Percentiles rank a stretch among this genome's conserved stretches.
These are phyloP conservation scores for Achaetomium macrosporum DNA, from an alignment of 2,329 filamentous ascomycete genomes.

Conservation along the genomic window DNA sequence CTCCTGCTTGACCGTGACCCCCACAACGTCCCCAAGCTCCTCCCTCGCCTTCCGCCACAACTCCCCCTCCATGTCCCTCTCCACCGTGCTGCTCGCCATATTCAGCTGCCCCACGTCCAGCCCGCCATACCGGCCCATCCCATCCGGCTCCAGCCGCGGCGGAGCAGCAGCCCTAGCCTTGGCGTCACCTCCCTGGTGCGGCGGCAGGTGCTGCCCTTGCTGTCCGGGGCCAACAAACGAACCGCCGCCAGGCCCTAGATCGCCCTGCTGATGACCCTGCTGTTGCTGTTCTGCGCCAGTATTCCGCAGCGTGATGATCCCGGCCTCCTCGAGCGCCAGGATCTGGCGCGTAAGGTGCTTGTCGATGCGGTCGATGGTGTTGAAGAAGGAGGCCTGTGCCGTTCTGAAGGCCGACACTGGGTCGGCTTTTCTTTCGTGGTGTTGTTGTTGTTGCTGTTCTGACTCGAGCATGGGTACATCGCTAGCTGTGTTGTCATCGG, in stretches of 20 bases:
- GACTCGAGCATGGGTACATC: slow-evolving; percentile 27
- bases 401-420: slow-evolving; percentile 53
- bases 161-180: slow-evolving; percentile 18
- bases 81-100: slow-evolving; percentile 74
- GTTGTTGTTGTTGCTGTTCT: too few relatives aligned
- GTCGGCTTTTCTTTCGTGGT: slow-evolving; percentile 22
- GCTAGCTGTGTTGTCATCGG: not conserved
- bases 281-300: not conserved
- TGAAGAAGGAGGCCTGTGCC: slow-evolving; percentile 62
- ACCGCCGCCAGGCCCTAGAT: not conserved
- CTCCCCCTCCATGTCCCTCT: slow-evolving; percentile 77
- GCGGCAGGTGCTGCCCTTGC: not conserved
- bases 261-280: not conserved
- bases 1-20: not conserved
- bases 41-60: slow-evolving; percentile 60
- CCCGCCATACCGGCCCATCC: slow-evolving; percentile 48
- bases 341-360: slow-evolving; percentile 70
- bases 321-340: slow-evolving; percentile 73
- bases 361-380: slow-evolving; percentile 66
- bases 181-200: not conserved
- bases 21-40: slow-evolving; percentile 43
- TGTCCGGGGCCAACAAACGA: not conserved
- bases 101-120: slow-evolving; percentile 89
- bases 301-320: slow-evolving; percentile 53
- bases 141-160: slow-evolving; percentile 47